Conservation (phyloP, 768 basidiomycete species). For the Lentinula lateritia region DNA sequence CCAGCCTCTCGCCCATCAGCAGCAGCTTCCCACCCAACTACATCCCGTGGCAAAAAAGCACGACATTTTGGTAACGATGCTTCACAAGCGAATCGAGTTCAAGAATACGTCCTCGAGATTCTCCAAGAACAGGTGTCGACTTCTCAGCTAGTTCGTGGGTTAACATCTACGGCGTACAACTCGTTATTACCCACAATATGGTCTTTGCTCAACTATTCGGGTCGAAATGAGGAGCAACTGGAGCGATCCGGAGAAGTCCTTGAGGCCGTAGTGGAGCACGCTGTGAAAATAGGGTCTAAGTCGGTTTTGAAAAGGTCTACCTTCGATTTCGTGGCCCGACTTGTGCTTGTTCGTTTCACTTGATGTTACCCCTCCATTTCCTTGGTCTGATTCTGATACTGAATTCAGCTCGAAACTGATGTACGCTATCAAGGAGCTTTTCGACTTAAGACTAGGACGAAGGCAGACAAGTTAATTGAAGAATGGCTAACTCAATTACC, state of each 20-base stretch:
- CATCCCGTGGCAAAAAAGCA: constrained; percentile 14
- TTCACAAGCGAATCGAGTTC: constrained; percentile 46
- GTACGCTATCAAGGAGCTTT: constrained; percentile 47
- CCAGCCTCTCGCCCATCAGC: constrained; percentile 25
- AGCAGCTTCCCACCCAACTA: constrained; percentile 13
- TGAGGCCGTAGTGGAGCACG: constrained; percentile 60
- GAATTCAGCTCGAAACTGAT: constrained; percentile 53
- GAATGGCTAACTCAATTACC: constrained; percentile 78
- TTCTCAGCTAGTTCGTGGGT: constrained; percentile 41
- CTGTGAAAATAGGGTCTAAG: constrained; percentile 48
- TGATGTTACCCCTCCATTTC: not conserved
- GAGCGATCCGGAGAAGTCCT: constrained; percentile 32
- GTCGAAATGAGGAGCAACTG: constrained; percentile 14
- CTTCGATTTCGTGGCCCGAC: constrained; percentile 68
- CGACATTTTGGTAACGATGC: constrained; percentile 17
- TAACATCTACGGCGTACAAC: constrained; percentile 54
- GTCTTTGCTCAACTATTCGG: constrained; percentile 56
- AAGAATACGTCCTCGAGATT: constrained; percentile 54
- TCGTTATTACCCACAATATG: constrained; percentile 75
- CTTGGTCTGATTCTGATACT: not conserved
- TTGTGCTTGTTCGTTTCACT: constrained; percentile 54
- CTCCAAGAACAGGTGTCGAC: constrained; percentile 42
- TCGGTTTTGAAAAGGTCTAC: constrained; percentile 62
- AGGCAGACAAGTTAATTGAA: constrained; percentile 30
- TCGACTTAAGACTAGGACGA: constrained; percentile 21